These are phyloP conservation scores for Penicillium coprophilum DNA, from an alignment of 495 filamentous ascomycete species.

Conservation along the genomic window DNA sequence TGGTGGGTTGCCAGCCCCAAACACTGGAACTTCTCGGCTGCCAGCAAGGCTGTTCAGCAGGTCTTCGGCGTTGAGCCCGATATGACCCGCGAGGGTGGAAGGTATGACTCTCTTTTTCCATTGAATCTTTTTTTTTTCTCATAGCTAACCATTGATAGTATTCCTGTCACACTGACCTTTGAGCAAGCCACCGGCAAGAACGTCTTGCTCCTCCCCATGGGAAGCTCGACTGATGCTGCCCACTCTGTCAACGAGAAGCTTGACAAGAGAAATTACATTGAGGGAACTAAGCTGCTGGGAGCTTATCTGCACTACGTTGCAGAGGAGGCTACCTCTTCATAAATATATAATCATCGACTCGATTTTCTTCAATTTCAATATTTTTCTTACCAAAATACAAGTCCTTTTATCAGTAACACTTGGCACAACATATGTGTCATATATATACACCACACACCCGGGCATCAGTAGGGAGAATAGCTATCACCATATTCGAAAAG, in stretches of 20 bases:
- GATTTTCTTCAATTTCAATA: neutral
- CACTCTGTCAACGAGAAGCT: conserved; percentile 99
- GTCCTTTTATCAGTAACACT: neutral
- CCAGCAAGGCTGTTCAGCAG: conserved; percentile 85
- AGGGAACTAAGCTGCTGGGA: conserved; percentile 93
- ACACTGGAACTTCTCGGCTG: conserved; percentile 97
- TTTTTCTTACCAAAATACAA: neutral
- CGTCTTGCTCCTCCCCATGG: conserved; percentile 93
- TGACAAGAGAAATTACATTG: conserved; percentile 94
- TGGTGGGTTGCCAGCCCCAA: conserved; percentile 98
- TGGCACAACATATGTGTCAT: neutral
- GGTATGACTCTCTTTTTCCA: conserved; percentile 44
- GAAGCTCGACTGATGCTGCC: conserved; percentile 91
- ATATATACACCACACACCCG: neutral
- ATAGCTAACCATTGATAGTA: conserved; percentile 54
- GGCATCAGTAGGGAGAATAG: neutral
- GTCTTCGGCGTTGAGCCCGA: conserved; percentile 93
- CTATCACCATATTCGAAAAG: neutral
- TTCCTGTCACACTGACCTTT: conserved; percentile 94
- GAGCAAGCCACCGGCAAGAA: conserved; percentile 99
- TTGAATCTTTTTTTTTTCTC: conserved; percentile 2
- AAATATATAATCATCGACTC: conserved; percentile 1
- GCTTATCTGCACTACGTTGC: conserved; percentile 97
- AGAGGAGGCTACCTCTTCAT: conserved; percentile 65
- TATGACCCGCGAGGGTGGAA: conserved; percentile 93